phyloP scores from a whole-genome alignment of 2,329 filamentous ascomycete species.

The Monosporascus sp. region DNA sequence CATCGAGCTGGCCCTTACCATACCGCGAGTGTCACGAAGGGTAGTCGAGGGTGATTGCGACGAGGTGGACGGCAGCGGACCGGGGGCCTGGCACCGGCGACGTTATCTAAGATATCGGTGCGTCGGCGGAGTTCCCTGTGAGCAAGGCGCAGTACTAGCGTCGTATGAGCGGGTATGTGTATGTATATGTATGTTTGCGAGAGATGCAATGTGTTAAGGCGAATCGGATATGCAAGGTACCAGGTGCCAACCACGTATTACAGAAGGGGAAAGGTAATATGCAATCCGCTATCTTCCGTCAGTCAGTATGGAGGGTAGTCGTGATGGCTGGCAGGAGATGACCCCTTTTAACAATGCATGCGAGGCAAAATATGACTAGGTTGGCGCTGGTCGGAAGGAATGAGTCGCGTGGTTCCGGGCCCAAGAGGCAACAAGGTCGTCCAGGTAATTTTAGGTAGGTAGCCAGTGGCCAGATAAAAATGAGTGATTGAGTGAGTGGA shows the following conservation, averaged over 20 bases:
- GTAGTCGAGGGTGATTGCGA: background rate
- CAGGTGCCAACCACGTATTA: slow-evolving; percentile 22
- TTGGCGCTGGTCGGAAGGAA: slow-evolving; percentile 12
- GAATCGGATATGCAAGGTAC: slow-evolving; percentile 29
- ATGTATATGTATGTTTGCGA: background rate
- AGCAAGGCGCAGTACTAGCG: background rate
- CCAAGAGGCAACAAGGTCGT: slow-evolving; percentile 17
- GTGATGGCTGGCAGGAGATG: slow-evolving; percentile 10
- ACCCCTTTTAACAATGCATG: slow-evolving; percentile 18
- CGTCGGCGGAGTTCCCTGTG: slow-evolving; percentile 3
- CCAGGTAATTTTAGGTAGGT: slow-evolving; percentile 19
- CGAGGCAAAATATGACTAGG: slow-evolving; percentile 14
- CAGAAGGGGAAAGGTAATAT: slow-evolving; percentile 3
- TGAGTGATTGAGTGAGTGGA: slow-evolving; percentile 3
- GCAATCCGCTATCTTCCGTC: too few species aligned
- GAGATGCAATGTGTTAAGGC: background rate
- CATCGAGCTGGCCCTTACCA: slow-evolving; percentile 25
- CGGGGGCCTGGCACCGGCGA: slow-evolving; percentile 2
- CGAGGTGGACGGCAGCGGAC: background rate
- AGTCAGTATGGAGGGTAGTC: slow-evolving; percentile 14
- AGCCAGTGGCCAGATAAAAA: slow-evolving; percentile 4
- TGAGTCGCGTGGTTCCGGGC: slow-evolving; percentile 17
- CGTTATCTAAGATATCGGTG: slow-evolving; percentile 7
- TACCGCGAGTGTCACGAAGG: slow-evolving; percentile 15
- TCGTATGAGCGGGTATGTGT: background rate